phyloP scores from a whole-genome alignment of 805 yeast genomes.

The Saccharomycopsis guyanensis region DNA sequence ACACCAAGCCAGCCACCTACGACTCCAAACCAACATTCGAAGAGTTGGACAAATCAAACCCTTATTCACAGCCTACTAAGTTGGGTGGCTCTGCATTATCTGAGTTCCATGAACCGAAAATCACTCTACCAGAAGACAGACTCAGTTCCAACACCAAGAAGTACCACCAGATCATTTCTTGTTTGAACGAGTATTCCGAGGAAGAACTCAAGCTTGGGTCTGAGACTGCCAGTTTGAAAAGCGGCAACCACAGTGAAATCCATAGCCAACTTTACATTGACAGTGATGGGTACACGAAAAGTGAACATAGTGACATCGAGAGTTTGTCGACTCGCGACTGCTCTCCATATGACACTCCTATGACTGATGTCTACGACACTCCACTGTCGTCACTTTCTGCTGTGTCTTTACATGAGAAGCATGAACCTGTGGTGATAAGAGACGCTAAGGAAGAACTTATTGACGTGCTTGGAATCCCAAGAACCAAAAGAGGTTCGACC shows the following conservation, averaged over 20 bases:
- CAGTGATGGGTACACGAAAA: background rate
- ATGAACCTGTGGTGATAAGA: background rate
- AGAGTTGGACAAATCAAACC: background rate
- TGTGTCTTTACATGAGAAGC: background rate
- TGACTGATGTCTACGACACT: background rate
- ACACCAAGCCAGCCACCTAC: background rate
- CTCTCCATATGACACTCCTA: background rate
- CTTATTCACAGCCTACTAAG: background rate
- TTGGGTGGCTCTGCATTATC: too few species aligned
- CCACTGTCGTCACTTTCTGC: constrained; percentile 4
- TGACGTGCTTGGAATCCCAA: constrained; percentile 16
- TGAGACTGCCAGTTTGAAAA: background rate
- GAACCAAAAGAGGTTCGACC: constrained; percentile 19
- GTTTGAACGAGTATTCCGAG: background rate
- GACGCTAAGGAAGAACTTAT: constrained; percentile 15
- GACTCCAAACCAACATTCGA: too few species aligned
- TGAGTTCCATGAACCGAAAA: background rate
- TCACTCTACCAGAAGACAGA: background rate
- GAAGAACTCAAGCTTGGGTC: background rate
- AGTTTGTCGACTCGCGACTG: too few species aligned
- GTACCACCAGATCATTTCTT: constrained; percentile 1
- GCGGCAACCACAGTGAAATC: too few species aligned
- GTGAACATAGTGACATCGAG: background rate
- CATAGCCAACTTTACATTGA: background rate
- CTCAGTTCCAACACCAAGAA: background rate